Conservation (phyloP, 1,139 yeast genomes). For the Candida albicans region DNA sequence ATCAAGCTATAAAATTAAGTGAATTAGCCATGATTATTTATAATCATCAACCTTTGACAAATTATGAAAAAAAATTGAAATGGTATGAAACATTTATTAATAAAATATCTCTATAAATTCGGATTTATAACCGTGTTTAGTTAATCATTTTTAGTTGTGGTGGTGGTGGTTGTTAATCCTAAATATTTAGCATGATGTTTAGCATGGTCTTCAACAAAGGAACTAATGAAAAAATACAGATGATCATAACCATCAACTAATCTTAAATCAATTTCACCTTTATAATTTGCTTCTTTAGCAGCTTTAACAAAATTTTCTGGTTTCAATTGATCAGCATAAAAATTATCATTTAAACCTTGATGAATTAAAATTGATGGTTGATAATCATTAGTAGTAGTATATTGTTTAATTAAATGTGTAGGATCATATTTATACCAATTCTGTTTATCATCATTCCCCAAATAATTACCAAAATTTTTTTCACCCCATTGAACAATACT, state of each 20-base stretch:
- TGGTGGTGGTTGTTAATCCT: conserved; percentile 39
- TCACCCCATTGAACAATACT: conserved; percentile 75
- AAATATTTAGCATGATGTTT: conserved; percentile 81
- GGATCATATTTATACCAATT: conserved; percentile 83
- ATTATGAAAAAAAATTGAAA: conserved; percentile 42
- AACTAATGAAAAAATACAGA: conserved; percentile 79
- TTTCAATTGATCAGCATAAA: conserved; percentile 68
- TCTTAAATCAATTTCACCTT: conserved; percentile 59
- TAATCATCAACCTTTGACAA: conserved; percentile 14
- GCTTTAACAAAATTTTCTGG: conserved; percentile 77
- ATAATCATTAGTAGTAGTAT: conserved; percentile 39
- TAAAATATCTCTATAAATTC: conserved; percentile 23
- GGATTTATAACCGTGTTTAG: conserved; percentile 13
- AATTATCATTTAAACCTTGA: conserved; percentile 76
- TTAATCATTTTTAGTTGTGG: too few relatives aligned
- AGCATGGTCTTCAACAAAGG: conserved; percentile 83
- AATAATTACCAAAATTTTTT: conserved; percentile 76
- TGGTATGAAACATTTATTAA: conserved; percentile 55
- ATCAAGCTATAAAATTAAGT: conserved; percentile 32
- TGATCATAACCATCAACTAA: conserved; percentile 88
- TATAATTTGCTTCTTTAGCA: conserved; percentile 49
- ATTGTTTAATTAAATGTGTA: conserved; percentile 60
- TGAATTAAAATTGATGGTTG: conserved; percentile 73
- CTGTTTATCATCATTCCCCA: conserved; percentile 54
- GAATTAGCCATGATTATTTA: conserved; percentile 39